Base-by-base conservation (phyloP, 2,329 filamentous ascomycete genomes). In the Trichothecium roseum region DNA sequence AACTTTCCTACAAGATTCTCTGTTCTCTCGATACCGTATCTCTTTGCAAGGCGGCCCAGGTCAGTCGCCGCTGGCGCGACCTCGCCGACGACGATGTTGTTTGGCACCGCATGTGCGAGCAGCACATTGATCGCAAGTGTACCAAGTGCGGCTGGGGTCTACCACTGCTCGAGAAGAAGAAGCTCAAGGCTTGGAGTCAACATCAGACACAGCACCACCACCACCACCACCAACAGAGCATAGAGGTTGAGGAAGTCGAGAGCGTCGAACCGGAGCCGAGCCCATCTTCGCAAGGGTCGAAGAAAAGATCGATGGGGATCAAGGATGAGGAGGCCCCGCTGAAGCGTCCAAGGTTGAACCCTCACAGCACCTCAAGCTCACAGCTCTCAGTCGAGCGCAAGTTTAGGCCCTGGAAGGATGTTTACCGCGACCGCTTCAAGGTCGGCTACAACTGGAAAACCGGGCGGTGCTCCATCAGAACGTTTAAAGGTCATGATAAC, bases 361-460 rank as follows among this genome's bases (percentile, higher is more conserved):
- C 48, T 34, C 20, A 39, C 14, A 22, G 41, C 40, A 47, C 52
- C 37, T 34, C 59, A 6, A 45, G 53, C 32, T 45, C 55, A 15
- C 59, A 59, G 37, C 50, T 56, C 4, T 63, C 61, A 16, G 48
- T 48, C 17, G 64, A 68, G 40, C 67, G 64, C 18, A 69, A 66
- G 42, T 70, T 69, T 34, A 63, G 86, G 20, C 87, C 55, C 3
- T 98, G 91, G 91, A 98, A 98, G 59, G 87, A 94, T 41, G 85
- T 98, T 1, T 98, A 98, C 64, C 84, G 86, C 43, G 89, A 95
- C 55, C 77, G 85, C 13, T 96, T 89, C 68, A 91, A 89, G 55
- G 87, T 98, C 32, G 89, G 91, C 35, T 91, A 81, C 40, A 96
- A 96, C 56, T 98, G 91, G 91, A 94, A 94, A 56, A 87, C 94